Evolutionary conservation across 208 protist genomes (phyloP).

Genomic region (Leishmania gerbilli): DNA sequence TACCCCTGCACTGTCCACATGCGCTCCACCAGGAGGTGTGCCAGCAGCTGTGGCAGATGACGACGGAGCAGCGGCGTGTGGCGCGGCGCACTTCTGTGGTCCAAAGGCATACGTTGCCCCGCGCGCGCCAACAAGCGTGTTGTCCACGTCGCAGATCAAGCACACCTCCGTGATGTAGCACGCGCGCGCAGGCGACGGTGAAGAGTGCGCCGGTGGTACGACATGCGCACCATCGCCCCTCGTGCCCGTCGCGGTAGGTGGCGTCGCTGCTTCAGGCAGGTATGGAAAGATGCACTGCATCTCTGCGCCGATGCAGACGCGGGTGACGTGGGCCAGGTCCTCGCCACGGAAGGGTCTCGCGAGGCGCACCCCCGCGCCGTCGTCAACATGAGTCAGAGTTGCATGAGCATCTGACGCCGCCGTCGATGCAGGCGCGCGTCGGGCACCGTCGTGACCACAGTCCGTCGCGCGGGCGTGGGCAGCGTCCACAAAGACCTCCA

Average conservation of each 20-base stretch:
- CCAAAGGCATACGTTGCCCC: conserved; percentile 77
- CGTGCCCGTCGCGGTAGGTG: background rate
- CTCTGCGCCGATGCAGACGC: conserved; percentile 29
- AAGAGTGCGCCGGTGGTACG: background rate
- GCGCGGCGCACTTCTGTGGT: conserved; percentile 74
- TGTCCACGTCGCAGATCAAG: conserved; percentile 82
- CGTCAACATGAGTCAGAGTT: background rate
- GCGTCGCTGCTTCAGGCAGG: background rate
- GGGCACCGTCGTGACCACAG: background rate
- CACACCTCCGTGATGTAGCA: conserved; percentile 34
- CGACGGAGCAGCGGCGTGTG: background rate
- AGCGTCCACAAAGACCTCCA: conserved; percentile 40
- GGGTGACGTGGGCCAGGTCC: conserved; percentile 46
- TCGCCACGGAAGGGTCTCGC: conserved; percentile 49
- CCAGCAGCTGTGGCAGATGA: background rate
- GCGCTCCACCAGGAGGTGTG: background rate
- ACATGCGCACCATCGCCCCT: background rate
- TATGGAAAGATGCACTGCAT: conserved; percentile 33
- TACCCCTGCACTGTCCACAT: background rate
- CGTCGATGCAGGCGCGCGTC: background rate
- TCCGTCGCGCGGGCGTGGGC: background rate
- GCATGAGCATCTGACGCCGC: background rate
- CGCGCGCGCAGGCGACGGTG: background rate
- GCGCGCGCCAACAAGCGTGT: conserved; percentile 60
- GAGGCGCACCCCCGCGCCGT: conserved; percentile 22